A percentile compares a stretch with the other conserved stretches of the same genome.
phyloP scores from a whole-genome alignment of 768 basidiomycete genomes.

The Amanita molliuscula region DNA sequence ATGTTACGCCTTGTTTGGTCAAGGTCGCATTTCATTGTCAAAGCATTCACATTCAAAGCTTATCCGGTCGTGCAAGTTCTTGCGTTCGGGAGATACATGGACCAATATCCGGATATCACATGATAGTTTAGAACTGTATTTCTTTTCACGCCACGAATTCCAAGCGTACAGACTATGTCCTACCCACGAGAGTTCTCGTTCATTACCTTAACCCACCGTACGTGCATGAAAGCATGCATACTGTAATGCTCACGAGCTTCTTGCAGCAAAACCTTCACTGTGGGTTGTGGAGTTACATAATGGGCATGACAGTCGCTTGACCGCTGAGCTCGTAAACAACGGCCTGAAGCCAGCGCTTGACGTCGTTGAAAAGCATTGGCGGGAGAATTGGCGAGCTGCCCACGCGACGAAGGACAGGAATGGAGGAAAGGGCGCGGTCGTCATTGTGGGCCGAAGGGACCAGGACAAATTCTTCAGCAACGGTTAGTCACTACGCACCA shows the following conservation, averaged over 20 bases:
- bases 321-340: slow-evolving; percentile 41
- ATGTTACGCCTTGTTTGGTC: slow-evolving; percentile 5
- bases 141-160: not conserved
- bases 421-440: slow-evolving; percentile 58
- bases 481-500: slow-evolving; percentile 31
- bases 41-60: too few species aligned
- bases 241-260: not conserved
- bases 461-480: slow-evolving; percentile 91
- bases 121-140: not conserved
- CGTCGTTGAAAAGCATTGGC: slow-evolving; percentile 65
- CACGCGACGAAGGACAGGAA: slow-evolving; percentile 32
- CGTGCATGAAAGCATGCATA: not conserved
- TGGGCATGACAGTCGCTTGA: slow-evolving; percentile 64
- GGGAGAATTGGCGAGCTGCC: slow-evolving; percentile 35
- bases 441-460: slow-evolving; percentile 62
- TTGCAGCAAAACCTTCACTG: slow-evolving; percentile 41
- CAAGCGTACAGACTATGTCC: slow-evolving; percentile 19
- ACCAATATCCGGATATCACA: not conserved
- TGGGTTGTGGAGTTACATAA: slow-evolving; percentile 82
- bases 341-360: slow-evolving; percentile 65
- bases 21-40: not conserved
- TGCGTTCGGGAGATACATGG: too few species aligned
- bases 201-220: slow-evolving; percentile 48
- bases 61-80: too few species aligned
- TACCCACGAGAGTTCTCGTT: slow-evolving; percentile 49